Evolutionary conservation across 2,329 filamentous ascomycete genomes (phyloP), one percentile per base, ranked within the genome.

Genomic region (Neopestalotiopsis clavispora): DNA sequence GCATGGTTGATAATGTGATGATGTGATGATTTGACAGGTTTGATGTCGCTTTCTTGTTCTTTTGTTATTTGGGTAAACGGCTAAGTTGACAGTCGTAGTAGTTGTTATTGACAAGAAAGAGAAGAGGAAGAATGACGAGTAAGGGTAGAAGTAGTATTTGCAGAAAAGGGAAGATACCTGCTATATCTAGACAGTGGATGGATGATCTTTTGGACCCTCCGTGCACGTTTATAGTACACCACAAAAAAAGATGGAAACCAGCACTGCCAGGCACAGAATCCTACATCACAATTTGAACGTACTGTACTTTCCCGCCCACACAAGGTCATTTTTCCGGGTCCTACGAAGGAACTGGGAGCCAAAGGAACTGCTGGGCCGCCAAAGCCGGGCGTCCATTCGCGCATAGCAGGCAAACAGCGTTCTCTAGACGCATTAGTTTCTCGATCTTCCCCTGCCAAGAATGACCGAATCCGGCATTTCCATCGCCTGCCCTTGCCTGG

Each of bases 391-490:
- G 57, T 23, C 57, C 23, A 30, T 59, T 59, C 57, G 57, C 57
- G 23, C 45, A 52, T 23, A 23, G 34, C 34, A 38, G 5, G 10
- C 20, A 23, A 59, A n/a, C n/a, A 64, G 20, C 61, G 34, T 52
- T 30, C 40, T 28, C 34, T 23, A n/a, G 38, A 45, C 61, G 17
- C 61, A 64, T 32, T 38, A 56, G 34, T 32, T 38, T 32, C 67
- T 60, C 23, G 42, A 34, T 42, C 70, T 71, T 68, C 71, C 70
- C 70, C 73, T 74, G 71, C 72, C 70, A 75, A 72, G 72, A 71
- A 65, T 67, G 71, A 64, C 65, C 30, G 40, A 66, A 69, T 66
- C 38, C 66, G 60, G 65, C 66, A 34, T 62, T 38, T 14, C 28
- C n/a, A 34, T 10, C 9, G 30, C 13, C 57, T 59, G 57, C 23